These are phyloP conservation scores for Fraxinus paxiana DNA, from an alignment of 305 asterid genomes.

Conservation along the genomic window DNA sequence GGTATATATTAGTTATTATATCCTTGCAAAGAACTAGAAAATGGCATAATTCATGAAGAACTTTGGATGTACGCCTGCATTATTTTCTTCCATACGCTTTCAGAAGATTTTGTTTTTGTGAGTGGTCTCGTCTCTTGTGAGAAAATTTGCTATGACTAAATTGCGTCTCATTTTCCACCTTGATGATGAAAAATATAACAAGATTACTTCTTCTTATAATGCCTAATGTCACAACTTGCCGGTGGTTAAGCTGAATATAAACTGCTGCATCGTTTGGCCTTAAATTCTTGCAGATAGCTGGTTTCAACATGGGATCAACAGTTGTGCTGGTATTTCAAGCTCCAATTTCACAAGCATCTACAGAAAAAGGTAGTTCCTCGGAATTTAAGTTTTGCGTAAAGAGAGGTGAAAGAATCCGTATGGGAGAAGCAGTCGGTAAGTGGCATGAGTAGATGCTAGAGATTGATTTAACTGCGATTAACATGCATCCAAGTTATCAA, in stretches of 20 bases:
- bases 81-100: neutral
- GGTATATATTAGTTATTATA: neutral
- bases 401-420: conserved; percentile 57
- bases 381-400: conserved; percentile 64
- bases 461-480: neutral
- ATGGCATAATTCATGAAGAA: neutral
- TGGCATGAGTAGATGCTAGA: conserved; percentile 34
- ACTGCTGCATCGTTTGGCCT: neutral
- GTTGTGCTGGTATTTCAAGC: conserved; percentile 92
- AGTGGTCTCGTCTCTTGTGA: neutral
- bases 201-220: neutral
- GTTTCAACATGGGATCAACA: conserved; percentile 95
- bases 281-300: conserved; percentile 58
- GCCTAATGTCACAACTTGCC: neutral
- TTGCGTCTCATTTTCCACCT: neutral
- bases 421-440: conserved; percentile 91
- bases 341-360: conserved; percentile 39
- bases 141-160: neutral
- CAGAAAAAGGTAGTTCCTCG: conserved; percentile 32
- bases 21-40: neutral
- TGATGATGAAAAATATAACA: neutral
- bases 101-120: neutral
- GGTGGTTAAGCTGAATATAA: neutral
- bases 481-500: neutral
- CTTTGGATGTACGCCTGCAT: neutral